Conservation (phyloP, 768 basidiomycete species). For the Crucibulum laeve region DNA sequence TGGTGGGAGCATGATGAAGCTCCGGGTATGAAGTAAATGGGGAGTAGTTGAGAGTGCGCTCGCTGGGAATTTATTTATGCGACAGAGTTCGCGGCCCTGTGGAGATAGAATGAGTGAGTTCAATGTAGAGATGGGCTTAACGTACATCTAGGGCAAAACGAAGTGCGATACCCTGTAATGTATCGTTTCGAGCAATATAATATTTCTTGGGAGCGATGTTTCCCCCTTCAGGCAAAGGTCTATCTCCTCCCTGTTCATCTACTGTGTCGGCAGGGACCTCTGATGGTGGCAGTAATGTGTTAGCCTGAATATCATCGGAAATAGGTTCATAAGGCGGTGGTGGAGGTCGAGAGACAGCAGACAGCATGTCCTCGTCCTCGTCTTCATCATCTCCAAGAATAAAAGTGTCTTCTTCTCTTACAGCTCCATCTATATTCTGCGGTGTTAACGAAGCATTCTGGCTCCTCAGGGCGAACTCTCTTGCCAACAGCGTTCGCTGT, state of each 20-base stretch:
- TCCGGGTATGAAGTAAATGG: conserved; percentile 69
- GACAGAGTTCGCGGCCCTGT: conserved; percentile 59
- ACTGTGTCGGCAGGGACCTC: background rate
- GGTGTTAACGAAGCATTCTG: background rate
- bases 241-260: conserved; percentile 4
- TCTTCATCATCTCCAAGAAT: conserved; percentile 64
- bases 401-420: conserved; percentile 61
- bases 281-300: conserved; percentile 9
- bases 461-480: conserved; percentile 2
- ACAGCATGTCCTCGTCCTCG: conserved; percentile 30
- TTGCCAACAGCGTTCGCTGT: background rate
- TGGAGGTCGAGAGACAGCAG: background rate
- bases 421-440: conserved; percentile 45
- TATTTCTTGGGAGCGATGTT: conserved; percentile 33
- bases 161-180: conserved; percentile 60
- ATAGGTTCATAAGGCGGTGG: background rate
- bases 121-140: conserved; percentile 7
- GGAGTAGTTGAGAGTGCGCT: conserved; percentile 68
- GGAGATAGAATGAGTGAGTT: background rate
- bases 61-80: conserved; percentile 59
- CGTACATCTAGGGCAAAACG: conserved; percentile 59
- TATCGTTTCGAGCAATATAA: conserved; percentile 53
- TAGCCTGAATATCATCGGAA: background rate
- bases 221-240: background rate
- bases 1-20: conserved; percentile 49